Conservation (phyloP, 2,329 filamentous ascomycete species). For the Botryotinia globosa region DNA sequence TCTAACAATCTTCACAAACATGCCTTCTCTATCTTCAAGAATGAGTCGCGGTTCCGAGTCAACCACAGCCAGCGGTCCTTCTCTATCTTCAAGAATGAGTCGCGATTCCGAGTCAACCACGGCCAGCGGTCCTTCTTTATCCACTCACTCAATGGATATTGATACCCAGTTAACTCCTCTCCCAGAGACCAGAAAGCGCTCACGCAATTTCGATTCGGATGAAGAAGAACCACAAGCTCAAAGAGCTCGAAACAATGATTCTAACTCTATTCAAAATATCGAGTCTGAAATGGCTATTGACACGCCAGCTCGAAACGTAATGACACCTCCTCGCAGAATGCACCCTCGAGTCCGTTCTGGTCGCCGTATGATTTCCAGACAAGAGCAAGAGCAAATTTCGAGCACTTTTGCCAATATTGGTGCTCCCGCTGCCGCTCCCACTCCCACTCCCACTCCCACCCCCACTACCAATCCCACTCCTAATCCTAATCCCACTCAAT, state of each 20-base stretch:
- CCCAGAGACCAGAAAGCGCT: not conserved
- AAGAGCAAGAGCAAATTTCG: not conserved
- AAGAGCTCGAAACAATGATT: not conserved
- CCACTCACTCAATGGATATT: not conserved
- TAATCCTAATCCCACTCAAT: accelerated
- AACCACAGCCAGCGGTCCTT: not conserved
- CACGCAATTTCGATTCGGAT: too few relatives aligned
- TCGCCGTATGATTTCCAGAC: not conserved
- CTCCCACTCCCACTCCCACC: too few relatives aligned
- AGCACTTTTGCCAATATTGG: not conserved
- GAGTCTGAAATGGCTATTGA: not conserved
- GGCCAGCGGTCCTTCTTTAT: not conserved
- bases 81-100: not conserved
- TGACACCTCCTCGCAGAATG: not conserved
- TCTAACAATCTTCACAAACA: too few relatives aligned
- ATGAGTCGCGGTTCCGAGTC: not conserved
- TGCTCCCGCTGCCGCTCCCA: not conserved
- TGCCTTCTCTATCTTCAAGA: not conserved
- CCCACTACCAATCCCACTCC: accelerated
- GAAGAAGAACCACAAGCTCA: not conserved
- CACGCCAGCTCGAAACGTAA: not conserved
- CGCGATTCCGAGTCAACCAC: not conserved
- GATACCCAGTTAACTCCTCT: not conserved
- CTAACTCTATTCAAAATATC: too few relatives aligned
- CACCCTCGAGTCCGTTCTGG: not conserved